Base-by-base conservation (phyloP, 2,329 filamentous ascomycete species). In the Penicillium sp. region DNA sequence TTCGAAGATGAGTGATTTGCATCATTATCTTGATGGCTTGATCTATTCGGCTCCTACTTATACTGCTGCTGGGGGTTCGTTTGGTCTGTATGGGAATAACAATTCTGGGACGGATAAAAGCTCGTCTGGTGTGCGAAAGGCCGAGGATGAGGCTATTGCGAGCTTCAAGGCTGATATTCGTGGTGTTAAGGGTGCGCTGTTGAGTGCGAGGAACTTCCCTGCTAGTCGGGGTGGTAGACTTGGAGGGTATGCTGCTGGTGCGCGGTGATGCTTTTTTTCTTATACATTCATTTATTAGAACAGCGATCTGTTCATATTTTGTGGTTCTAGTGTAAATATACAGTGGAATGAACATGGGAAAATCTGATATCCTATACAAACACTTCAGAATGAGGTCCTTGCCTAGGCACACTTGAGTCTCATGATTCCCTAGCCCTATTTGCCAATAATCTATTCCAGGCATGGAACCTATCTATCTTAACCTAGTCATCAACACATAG, bases 131-230 rank as follows among this genome's bases (percentile, higher is more conserved):
- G 63, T 70, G n/a, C 72, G 70, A 27, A 76, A 75, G 62, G 75
- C 71, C 22, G 80, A 82, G 63, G 79, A 82, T 26, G 84, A 86
- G 65, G 83, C 82, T n/a, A 80, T 87, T 55, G 78, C 83, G 14
- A 76, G 78, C 35, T 74, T 88, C 61, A 84, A 83, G 70, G 78
- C 78, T 43, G 85, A 88, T 63, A 87, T 88, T 52, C 74, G 84
- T 55, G 80, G 82, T 33, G 81, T 88, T 21, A 88, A 88, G 70
- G 86, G 85, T 13, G 84, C 85, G 3, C 75, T 88, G 55, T 68
- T 88, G 59, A 87, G 84, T 68, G 83, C 85, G 9, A 82, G 83
- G 60, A 84, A 87, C 59, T 88, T 88, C 61, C 83, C 81, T 35
- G 58, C 72, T 13, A 68, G 71, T 53, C 68, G 70, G 9, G 69